Evolutionary conservation across 2,329 filamentous ascomycete species (phyloP), one percentile per base, ranked within the genome.

Genomic region (Aspergillus sp.): DNA sequence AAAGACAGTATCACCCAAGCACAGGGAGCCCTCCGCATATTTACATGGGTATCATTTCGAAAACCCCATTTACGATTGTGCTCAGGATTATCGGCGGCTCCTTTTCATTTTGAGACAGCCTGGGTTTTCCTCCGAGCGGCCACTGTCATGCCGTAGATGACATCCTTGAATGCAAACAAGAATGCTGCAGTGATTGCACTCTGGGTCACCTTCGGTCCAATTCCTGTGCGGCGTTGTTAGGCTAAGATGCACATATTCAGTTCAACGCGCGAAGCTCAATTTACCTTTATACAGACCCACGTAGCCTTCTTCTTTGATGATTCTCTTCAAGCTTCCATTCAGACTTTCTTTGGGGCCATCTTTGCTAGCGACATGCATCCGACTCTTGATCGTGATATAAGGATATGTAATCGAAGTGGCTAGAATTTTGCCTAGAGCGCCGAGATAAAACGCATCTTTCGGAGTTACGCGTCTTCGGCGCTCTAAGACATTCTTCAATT

Each of bases 331-430:
- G 42, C 84, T 87, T 56, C 83, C 80, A 46, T 84, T 77, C 78
- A 96, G 86, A 57, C 85, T 86, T 72, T 94, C 86, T 71, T 86
- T 86, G 54, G 83, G 83, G n/a, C 81, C 80, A 53, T 83, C 83
- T 61, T 82, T 83, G 53, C 80, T 83, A 23, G 90, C 89, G 52
- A 98, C 89, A 68, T 98, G 93, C 83, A 95, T 95, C 66, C 89
- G 83, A 71, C 90, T 95, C 83, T 98, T 98, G 62, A 98, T 86
- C 4, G 93, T 98, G 68, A 98, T 97, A 68, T 98, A 98, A 9
- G 93, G 93, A 70, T 98, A 98, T 5, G 93, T 98, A 62, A 97
- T 87, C 52, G 79, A 83, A 2, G 93, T 98, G 20, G 93, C 93
- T 52, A 96, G 84, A 54, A 98, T 78, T 79, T 98, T 98, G 69